These are phyloP conservation scores for Phytophthora multivora DNA, from an alignment of 352 stramenopile species.

Conservation along the genomic window DNA sequence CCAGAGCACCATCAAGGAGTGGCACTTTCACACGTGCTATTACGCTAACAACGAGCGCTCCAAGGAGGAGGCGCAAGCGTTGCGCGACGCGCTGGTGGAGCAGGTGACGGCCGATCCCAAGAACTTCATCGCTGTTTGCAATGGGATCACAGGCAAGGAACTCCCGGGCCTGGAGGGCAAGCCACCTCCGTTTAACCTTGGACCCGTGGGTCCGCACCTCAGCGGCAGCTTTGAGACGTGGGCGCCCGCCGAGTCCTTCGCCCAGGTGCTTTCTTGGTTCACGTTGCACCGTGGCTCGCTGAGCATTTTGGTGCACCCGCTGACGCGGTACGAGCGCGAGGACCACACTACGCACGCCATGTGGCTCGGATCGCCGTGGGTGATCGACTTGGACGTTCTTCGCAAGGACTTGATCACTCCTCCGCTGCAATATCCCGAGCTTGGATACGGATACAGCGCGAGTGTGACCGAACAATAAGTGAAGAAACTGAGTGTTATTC, in stretches of 20 bases:
- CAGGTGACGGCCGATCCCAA: constrained; percentile 42
- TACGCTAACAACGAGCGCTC: constrained; percentile 50
- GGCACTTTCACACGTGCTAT: constrained; percentile 81
- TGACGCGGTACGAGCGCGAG: constrained; percentile 58
- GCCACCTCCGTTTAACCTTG: constrained; percentile 58
- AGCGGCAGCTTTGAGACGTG: constrained; percentile 76
- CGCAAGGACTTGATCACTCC: constrained; percentile 38
- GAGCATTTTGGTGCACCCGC: constrained; percentile 64
- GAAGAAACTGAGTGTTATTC: constrained; percentile 25
- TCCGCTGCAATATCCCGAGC: constrained; percentile 58
- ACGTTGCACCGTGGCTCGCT: constrained; percentile 64
- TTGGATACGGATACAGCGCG: constrained; percentile 60
- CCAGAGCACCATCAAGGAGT: constrained; percentile 56
- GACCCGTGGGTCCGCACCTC: constrained; percentile 60
- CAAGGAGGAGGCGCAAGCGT: constrained; percentile 43
- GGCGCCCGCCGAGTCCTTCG: constrained; percentile 66
- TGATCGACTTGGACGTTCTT: constrained; percentile 45
- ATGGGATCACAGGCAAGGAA: constrained; percentile 44
- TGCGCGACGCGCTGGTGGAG: constrained; percentile 55
- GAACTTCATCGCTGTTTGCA: constrained; percentile 66
- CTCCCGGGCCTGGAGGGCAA: constrained; percentile 34
- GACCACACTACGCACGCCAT: constrained; percentile 63
- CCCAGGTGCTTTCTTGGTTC: constrained; percentile 66
- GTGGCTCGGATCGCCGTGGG: constrained; percentile 56
- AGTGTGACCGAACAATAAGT: constrained; percentile 13